Base-by-base conservation (phyloP, 73 alveolate species). In the Paramecium primaurelia region DNA sequence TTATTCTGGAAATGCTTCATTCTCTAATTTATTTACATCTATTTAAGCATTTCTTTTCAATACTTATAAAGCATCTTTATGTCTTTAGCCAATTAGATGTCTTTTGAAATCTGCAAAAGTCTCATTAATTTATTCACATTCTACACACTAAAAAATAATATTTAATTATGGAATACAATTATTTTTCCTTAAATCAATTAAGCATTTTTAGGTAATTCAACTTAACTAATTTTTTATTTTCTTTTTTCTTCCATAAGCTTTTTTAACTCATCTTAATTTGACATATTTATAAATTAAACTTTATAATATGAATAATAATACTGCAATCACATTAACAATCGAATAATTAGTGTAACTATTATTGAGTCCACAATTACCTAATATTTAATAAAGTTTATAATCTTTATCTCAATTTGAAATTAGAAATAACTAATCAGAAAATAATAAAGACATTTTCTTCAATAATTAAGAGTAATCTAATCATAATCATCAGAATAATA, bases 11-110 rank as follows among this genome's bases (percentile, higher is more conserved):
- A 32, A 34, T 34, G 84, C 84, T 64, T 64, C 84, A 34, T 64
- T 64, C 28, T 64, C 84, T 26, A 64, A 64, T 64, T 28, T 32
- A 64, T 28, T 32, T 32, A 34, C 51, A 64, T 64, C 84, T 64
- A 64, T 64, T 64, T 64, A 64, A 26, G 84, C 84, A 34, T 64
- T 64, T 64, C 84, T 64, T 64, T 64, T 64, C 84, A 64, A 64
- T 64, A 64, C 84, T 64, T 64, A 34, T 51, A 32, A 64, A 64
- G 84, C 84, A 32, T 28, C 28, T 64, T 64, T 64, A 64, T 64
- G 84, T 64, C 12, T 64, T 34, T 64, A 28, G 7, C 47, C 47
- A 34, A 64, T 64, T 28, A 64, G 22, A 64, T 64, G 84, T 34
- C 84, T 64, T n/a, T 64, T 28, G 30, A 64, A 64, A 64, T 64